Base-by-base conservation (phyloP, 2,329 filamentous ascomycete genomes). In the Sphaceloma murrayae region DNA sequence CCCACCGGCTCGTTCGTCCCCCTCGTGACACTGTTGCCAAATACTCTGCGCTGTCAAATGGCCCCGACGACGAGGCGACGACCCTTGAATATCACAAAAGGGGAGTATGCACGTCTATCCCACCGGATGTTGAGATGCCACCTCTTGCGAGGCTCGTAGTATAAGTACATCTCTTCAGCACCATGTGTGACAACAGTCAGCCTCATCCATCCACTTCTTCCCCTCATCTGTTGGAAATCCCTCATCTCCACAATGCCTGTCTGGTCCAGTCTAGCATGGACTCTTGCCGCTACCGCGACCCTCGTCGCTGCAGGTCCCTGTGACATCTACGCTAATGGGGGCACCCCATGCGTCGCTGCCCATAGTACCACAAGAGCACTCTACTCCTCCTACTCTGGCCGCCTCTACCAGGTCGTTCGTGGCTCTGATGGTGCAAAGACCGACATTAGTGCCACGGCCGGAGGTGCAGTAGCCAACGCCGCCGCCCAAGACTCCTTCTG, bases 351-450 rank as follows among this genome's bases (percentile, higher is more conserved):
- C 52, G 62, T 80, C 8, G 77, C 77, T 0, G 77, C 77, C 0
- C 77, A 80, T 55, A 73, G 73, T 56, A 80, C 75, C n/a, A 80
- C 77, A 46, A 72, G 77, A 3, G 74, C 76, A 11, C 58, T 81
- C 5, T 80, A 79, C 59, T 67, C 59, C 51, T 53, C 64, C 42
- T 80, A 62, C 61, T 63, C 43, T 5, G 72, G 73, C 3, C 40
- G 71, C 0, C 69, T 80, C 1, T 80, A 81, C 57, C 74, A 80
- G 51, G 67, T 80, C 2, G 65, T 66, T 45, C 75, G 77, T 34
- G 69, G 61, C 40, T 78, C 74, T 4, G 67, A 75, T 54, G 54
- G 62, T 30, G 53, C 64, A 18, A 74, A 68, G 1, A 65, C 59
- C 2, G 60, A 66, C 46, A 73, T 78, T 48, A 46, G 59, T 10